Evolutionary conservation across 1,139 yeast genomes (phyloP).

Genomic region (Protomyces macrosporus): DNA sequence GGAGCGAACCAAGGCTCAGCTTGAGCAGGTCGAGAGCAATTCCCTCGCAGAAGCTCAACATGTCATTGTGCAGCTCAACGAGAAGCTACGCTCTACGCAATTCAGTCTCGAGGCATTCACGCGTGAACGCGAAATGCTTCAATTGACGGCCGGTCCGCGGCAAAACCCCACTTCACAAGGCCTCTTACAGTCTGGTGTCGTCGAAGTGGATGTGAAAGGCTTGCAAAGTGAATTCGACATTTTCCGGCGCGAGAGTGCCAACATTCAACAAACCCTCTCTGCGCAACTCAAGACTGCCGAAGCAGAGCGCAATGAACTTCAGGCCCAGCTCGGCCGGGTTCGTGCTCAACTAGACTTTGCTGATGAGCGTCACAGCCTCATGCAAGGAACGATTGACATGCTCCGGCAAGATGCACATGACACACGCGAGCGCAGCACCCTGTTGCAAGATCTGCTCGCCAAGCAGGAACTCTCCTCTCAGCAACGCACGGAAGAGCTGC

Average conservation of each 20-base stretch:
- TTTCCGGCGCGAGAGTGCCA: constrained; percentile 44
- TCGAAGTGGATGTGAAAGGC: constrained; percentile 33
- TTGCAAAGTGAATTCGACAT: constrained; percentile 40
- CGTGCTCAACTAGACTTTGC: constrained; percentile 46
- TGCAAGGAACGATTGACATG: constrained; percentile 41
- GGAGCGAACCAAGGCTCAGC: constrained; percentile 34
- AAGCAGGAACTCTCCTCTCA: constrained; percentile 55
- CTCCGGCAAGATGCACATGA: constrained; percentile 47
- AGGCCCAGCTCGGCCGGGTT: constrained; percentile 46
- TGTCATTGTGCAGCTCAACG: constrained; percentile 63
- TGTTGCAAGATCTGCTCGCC: constrained; percentile 53
- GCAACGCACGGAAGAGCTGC: constrained; percentile 51
- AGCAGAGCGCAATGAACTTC: constrained; percentile 51
- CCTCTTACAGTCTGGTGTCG: constrained; percentile 6
- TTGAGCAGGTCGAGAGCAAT: constrained; percentile 50
- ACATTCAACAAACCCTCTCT: constrained; percentile 44
- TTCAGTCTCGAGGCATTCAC: constrained; percentile 49
- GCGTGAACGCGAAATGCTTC: constrained; percentile 57
- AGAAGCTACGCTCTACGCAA: constrained; percentile 52
- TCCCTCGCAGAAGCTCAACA: constrained; percentile 70
- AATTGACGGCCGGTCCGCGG: background rate
- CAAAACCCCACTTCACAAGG: background rate
- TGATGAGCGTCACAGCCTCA: constrained; percentile 44
- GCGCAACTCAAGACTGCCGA: constrained; percentile 41
- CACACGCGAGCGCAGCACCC: constrained; percentile 43